Evolutionary conservation across 495 filamentous ascomycete species (phyloP).

Genomic region (Podospora comata): DNA sequence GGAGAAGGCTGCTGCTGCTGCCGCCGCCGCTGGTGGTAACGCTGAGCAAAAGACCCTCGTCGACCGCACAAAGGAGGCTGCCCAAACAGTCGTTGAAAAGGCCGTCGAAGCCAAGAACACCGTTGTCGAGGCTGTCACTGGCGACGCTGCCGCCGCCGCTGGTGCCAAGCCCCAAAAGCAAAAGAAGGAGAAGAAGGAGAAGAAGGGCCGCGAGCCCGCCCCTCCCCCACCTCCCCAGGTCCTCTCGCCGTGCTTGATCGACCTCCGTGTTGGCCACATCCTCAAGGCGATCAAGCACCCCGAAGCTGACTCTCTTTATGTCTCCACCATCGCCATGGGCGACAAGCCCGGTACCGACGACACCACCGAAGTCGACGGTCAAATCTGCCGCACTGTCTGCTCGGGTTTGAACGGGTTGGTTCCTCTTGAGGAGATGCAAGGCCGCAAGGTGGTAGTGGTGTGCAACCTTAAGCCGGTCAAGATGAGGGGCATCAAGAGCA

Average conservation of each 20-base stretch:
- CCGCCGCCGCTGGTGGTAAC: conserved; percentile 19
- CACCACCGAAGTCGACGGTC: conserved; percentile 79
- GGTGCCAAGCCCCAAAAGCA: conserved; percentile 31
- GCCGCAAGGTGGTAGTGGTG: conserved; percentile 87
- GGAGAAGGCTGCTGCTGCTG: conserved; percentile 67
- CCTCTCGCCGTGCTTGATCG: conserved; percentile 80
- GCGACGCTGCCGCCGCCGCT: conserved; percentile 2
- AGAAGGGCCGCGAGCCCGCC: conserved; percentile 76
- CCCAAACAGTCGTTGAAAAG: conserved; percentile 49
- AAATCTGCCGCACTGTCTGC: conserved; percentile 90
- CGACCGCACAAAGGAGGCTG: conserved; percentile 51
- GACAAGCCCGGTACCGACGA: conserved; percentile 83
- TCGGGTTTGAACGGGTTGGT: conserved; percentile 91
- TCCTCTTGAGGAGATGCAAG: conserved; percentile 93
- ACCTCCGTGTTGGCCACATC: conserved; percentile 94
- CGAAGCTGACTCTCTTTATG: conserved; percentile 91
- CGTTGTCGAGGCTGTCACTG: conserved; percentile 31
- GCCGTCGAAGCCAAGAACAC: conserved; percentile 38
- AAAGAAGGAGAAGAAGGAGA: conserved; percentile 54
- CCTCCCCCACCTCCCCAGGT: conserved; percentile 63
- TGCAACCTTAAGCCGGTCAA: conserved; percentile 98
- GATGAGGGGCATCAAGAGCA: conserved; percentile 95
- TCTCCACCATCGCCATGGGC: conserved; percentile 94
- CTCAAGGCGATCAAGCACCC: conserved; percentile 92
- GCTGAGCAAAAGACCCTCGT: conserved; percentile 41